These are phyloP conservation scores for Fusarium liriodendri DNA, from an alignment of 2,329 filamentous ascomycete species.

Conservation along the genomic window DNA sequence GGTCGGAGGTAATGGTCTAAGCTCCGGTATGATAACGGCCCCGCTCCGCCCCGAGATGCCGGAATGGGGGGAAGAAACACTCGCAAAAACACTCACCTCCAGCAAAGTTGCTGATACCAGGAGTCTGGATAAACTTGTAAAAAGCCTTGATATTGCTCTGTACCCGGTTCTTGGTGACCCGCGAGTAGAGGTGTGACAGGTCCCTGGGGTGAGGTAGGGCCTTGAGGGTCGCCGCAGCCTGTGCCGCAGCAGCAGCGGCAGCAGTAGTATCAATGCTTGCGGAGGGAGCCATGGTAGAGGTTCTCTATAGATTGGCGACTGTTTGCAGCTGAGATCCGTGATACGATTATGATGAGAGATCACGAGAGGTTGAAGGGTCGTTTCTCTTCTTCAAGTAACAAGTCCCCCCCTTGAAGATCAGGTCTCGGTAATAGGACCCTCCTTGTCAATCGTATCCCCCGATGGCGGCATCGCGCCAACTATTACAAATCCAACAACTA, in stretches of 20 bases:
- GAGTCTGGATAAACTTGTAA: slow-evolving; percentile 84
- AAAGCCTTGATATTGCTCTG: slow-evolving; percentile 80
- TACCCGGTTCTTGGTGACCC: slow-evolving; percentile 71
- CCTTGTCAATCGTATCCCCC: slow-evolving; percentile 24
- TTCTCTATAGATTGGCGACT: slow-evolving; percentile 3
- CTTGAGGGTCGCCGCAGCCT: slow-evolving; percentile 19
- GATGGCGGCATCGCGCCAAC: slow-evolving; percentile 33
- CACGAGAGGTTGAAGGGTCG: slow-evolving; percentile 6
- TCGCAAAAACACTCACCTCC: slow-evolving; percentile 60
- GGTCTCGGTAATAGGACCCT: background rate
- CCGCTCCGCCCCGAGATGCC: slow-evolving; percentile 10
- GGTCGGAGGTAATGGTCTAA: background rate
- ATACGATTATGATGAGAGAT: slow-evolving; percentile 8
- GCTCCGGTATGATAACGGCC: background rate
- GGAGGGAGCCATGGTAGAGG: slow-evolving; percentile 33
- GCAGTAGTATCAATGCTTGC: slow-evolving; percentile 22
- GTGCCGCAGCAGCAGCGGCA: slow-evolving; percentile 2
- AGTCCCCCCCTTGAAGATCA: slow-evolving; percentile 16
- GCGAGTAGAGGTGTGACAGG: slow-evolving; percentile 82
- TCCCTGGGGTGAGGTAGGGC: slow-evolving; percentile 67
- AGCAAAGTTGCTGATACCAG: slow-evolving; percentile 71
- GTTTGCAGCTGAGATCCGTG: background rate
- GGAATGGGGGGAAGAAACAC: background rate
- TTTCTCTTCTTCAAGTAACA: slow-evolving; percentile 31
- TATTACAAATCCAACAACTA: slow-evolving; percentile 43